These are phyloP conservation scores for Boletus edulis DNA, from an alignment of 768 basidiomycete genomes.

Conservation along the genomic window DNA sequence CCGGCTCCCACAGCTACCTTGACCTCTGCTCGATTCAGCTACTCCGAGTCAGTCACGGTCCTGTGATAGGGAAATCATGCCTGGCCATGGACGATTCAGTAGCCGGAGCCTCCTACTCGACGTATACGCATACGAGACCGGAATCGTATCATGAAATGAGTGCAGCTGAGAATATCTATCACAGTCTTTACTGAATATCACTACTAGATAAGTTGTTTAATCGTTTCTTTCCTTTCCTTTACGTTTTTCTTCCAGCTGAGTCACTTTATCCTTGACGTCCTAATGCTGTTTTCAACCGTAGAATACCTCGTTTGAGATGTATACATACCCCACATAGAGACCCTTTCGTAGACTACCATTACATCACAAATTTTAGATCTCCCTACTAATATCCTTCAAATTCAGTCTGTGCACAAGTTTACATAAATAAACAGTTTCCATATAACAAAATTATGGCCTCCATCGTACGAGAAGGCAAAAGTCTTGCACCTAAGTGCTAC, in stretches of 20 bases:
- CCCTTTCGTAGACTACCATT: neutral
- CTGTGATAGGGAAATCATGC: conserved; percentile 6
- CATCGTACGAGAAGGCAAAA: too few relatives aligned
- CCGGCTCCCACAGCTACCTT: too few relatives aligned
- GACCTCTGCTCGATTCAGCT: neutral
- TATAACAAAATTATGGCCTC: too few relatives aligned
- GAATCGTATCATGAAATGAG: conserved; percentile 4
- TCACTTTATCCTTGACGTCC: too few relatives aligned
- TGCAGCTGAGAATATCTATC: neutral
- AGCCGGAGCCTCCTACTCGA: neutral
- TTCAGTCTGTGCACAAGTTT: neutral
- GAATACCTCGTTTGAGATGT: neutral
- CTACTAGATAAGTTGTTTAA: neutral
- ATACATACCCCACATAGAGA: neutral
- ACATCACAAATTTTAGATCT: neutral
- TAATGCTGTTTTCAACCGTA: too few relatives aligned
- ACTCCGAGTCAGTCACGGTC: neutral
- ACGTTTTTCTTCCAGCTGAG: too few relatives aligned
- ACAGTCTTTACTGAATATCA: neutral
- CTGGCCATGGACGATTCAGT: conserved; percentile 7
- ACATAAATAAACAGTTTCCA: too few relatives aligned
- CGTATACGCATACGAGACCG: neutral
- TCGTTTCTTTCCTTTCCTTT: neutral
- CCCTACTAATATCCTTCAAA: neutral
- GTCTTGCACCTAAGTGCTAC: neutral